Percentiles rank a stretch among this genome's conserved stretches.
Evolutionary conservation across 1,139 yeast species (phyloP).

Genomic region (Kodamaea arcana): DNA sequence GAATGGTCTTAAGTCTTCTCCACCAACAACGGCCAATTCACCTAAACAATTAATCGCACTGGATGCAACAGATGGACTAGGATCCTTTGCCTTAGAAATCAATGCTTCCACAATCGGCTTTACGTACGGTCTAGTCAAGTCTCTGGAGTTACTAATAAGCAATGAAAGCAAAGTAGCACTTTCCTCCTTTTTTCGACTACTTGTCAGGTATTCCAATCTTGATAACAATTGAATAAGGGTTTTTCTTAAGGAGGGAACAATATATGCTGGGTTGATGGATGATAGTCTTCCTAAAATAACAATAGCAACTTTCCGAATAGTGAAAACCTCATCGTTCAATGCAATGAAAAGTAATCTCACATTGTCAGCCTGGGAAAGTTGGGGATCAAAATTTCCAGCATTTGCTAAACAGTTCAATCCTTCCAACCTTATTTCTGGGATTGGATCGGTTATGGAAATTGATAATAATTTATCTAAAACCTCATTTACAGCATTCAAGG

Average conservation of each 20-base stretch:
- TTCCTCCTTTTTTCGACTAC: slow-evolving; percentile 80
- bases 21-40: slow-evolving; percentile 82
- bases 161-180: slow-evolving; percentile 73
- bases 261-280: slow-evolving; percentile 87
- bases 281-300: slow-evolving; percentile 80
- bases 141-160: slow-evolving; percentile 72
- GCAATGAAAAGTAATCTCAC: slow-evolving; percentile 83
- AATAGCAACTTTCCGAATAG: slow-evolving; percentile 77
- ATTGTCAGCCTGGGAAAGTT: slow-evolving; percentile 88
- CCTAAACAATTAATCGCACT: slow-evolving; percentile 89
- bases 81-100: slow-evolving; percentile 70
- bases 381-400: slow-evolving; percentile 80
- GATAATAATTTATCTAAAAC: slow-evolving; percentile 78
- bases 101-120: slow-evolving; percentile 84
- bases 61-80: slow-evolving; percentile 76
- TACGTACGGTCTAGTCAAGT: slow-evolving; percentile 81
- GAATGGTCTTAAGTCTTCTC: slow-evolving; percentile 75
- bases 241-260: slow-evolving; percentile 87
- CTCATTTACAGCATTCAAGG: slow-evolving; percentile 79
- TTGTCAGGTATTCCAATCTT: slow-evolving; percentile 74
- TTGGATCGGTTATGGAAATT: slow-evolving; percentile 86
- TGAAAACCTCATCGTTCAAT: slow-evolving; percentile 84
- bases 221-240: slow-evolving; percentile 81
- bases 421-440: slow-evolving; percentile 75
- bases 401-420: slow-evolving; percentile 61